phyloP scores from a whole-genome alignment of 768 basidiomycete genomes.

The Leucocoprinus sp. region DNA sequence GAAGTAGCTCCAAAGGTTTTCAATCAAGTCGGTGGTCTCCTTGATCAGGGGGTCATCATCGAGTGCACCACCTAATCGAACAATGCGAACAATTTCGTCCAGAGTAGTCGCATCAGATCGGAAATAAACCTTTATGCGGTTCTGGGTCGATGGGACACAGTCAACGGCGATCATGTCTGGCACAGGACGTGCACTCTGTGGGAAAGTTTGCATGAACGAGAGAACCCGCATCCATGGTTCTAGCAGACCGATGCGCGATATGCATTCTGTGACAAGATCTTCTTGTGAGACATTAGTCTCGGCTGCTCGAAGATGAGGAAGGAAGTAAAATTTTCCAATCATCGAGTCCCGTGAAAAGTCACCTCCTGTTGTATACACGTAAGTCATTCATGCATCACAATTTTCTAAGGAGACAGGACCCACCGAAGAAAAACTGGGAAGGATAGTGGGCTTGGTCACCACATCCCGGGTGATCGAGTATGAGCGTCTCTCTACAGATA shows the following conservation, averaged over 20 bases:
- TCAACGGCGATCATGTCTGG: slow-evolving; percentile 15
- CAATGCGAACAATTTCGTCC: slow-evolving; percentile 7
- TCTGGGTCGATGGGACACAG: slow-evolving; percentile 11
- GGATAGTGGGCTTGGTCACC: slow-evolving; percentile 4
- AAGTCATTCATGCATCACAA: background rate
- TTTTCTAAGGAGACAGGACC: background rate
- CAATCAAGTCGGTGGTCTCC: slow-evolving; percentile 11
- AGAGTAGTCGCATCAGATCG: slow-evolving; percentile 13
- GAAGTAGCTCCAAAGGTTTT: slow-evolving; percentile 12
- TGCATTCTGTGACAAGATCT: slow-evolving; percentile 11
- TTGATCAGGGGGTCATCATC: slow-evolving; percentile 10
- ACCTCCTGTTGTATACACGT: slow-evolving; percentile 7
- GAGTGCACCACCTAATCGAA: slow-evolving; percentile 13
- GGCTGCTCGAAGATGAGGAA: slow-evolving; percentile 12
- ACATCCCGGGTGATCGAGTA: slow-evolving; percentile 5
- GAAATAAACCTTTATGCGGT: slow-evolving; percentile 15
- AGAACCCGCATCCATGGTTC: slow-evolving; percentile 11
- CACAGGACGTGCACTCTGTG: slow-evolving; percentile 3
- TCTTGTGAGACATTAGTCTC: slow-evolving; percentile 9
- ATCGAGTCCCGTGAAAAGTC: slow-evolving; percentile 13
- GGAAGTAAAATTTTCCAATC: slow-evolving; percentile 15
- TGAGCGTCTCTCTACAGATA: slow-evolving; percentile 13
- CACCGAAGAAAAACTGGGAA: slow-evolving; percentile 15
- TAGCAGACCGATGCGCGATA: slow-evolving; percentile 7
- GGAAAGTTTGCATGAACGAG: slow-evolving; percentile 11